These are phyloP conservation scores for Agrostemma githago DNA, from an alignment of 148 eudicot genomes.

Conservation along the genomic window DNA sequence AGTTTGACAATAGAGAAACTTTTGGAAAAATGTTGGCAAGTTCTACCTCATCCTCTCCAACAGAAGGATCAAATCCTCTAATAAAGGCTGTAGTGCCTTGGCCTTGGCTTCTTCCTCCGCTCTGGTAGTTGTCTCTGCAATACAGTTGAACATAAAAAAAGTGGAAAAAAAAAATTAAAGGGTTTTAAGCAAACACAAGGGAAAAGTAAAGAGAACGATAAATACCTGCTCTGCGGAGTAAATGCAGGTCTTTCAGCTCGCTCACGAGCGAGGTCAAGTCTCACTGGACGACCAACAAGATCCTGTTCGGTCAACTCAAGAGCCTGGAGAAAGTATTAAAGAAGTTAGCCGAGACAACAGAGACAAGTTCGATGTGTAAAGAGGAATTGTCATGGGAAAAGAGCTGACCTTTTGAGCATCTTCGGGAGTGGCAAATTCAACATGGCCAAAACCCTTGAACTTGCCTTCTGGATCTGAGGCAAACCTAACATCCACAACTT, in stretches of 20 bases:
- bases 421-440: slow-evolving; percentile 72
- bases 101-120: slow-evolving; percentile 41
- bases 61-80: slow-evolving; percentile 54
- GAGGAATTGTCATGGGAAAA: no score
- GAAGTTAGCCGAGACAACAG: not conserved
- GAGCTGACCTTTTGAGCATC: slow-evolving; percentile 58
- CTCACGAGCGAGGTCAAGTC: slow-evolving; percentile 65
- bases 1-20: not conserved
- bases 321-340: slow-evolving; percentile 34
- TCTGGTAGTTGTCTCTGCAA: slow-evolving; percentile 45
- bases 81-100: slow-evolving; percentile 38
- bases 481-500: slow-evolving; percentile 62
- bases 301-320: slow-evolving; percentile 49
- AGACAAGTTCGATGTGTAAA: no score
- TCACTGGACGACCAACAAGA: slow-evolving; percentile 46
- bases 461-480: slow-evolving; percentile 37
- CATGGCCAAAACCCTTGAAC: slow-evolving; percentile 82
- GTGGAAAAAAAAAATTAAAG: not conserved
- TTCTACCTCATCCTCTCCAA: slow-evolving; percentile 51
- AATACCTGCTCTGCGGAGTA: slow-evolving; percentile 61
- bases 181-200: not conserved
- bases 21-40: not conserved
- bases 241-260: slow-evolving; percentile 62
- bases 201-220: not conserved
- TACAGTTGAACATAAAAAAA: not conserved